A percentile compares a stretch with the other conserved stretches of the same genome.
Evolutionary conservation across 495 filamentous ascomycete species (phyloP).

Genomic region (Cercophora newfieldiana): DNA sequence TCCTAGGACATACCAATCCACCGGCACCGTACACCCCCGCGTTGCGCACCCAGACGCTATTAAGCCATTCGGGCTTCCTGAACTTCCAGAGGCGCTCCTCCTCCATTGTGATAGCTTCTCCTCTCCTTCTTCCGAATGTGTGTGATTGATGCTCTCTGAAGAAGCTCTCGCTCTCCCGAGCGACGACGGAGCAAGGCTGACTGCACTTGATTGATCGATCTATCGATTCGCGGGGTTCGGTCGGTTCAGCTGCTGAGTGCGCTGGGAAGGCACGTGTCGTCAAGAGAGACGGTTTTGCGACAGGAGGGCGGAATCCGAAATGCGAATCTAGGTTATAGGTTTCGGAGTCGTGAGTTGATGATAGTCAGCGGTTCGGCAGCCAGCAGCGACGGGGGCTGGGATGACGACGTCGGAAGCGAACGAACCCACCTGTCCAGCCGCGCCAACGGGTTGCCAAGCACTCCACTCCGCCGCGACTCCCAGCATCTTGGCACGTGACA

Average conservation of each 20-base stretch:
- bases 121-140: neutral
- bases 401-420: slow-evolving; percentile 16
- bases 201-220: neutral
- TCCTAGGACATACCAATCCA: slow-evolving; percentile 74
- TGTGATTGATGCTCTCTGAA: neutral
- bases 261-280: neutral
- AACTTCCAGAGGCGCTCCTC: slow-evolving; percentile 76
- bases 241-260: neutral
- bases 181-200: neutral
- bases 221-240: neutral
- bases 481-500: neutral
- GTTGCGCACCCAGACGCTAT: slow-evolving; percentile 78
- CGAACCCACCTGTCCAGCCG: neutral
- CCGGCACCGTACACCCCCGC: slow-evolving; percentile 83
- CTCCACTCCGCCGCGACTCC: neutral
- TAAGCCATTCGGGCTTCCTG: slow-evolving; percentile 83
- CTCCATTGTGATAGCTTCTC: slow-evolving; percentile 39
- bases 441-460: neutral
- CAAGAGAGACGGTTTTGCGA: neutral
- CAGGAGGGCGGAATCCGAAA: neutral
- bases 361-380: neutral
- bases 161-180: neutral
- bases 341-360: neutral
- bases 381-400: neutral
- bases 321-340: neutral